phyloP scores from a whole-genome alignment of 441 rosid genomes.

The Pelargonium myrrhifolium region DNA sequence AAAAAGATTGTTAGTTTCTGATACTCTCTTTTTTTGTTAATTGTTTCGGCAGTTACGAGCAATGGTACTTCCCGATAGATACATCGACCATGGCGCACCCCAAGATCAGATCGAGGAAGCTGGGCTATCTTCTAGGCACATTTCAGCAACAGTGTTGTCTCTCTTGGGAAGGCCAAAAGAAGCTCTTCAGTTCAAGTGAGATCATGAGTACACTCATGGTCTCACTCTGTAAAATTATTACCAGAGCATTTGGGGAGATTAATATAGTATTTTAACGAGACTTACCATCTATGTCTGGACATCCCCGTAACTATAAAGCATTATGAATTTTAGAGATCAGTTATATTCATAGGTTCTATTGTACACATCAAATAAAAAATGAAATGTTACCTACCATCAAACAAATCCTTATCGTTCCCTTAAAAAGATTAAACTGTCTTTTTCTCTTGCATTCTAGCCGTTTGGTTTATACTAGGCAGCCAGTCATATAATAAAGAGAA shows the following conservation, averaged over 20 bases:
- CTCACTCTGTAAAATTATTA: neutral
- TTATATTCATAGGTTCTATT: neutral
- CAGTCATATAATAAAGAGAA: neutral
- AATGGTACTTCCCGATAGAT: slow-evolving; percentile 70
- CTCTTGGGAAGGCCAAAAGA: slow-evolving; percentile 51
- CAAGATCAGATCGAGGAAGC: slow-evolving; percentile 53
- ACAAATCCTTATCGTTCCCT: neutral
- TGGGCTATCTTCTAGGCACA: slow-evolving; percentile 52
- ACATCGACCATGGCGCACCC: slow-evolving; percentile 62
- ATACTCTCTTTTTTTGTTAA: neutral
- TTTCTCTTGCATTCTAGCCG: neutral
- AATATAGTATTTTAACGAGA: neutral
- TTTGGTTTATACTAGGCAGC: neutral
- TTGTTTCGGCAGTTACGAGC: slow-evolving; percentile 42
- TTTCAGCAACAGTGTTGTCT: slow-evolving; percentile 52
- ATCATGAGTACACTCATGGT: neutral
- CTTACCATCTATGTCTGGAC: neutral
- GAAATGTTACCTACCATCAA: neutral
- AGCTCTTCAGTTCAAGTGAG: slow-evolving; percentile 40
- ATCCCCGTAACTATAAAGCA: neutral
- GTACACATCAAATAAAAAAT: neutral
- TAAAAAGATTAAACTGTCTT: neutral
- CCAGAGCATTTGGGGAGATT: neutral
- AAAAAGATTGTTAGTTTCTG: neutral
- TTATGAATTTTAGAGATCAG: neutral